Evolutionary conservation across 1,139 yeast species (phyloP), one percentile per base, ranked within the genome.

Genomic region (Debaryomycetaceae sp.): DNA sequence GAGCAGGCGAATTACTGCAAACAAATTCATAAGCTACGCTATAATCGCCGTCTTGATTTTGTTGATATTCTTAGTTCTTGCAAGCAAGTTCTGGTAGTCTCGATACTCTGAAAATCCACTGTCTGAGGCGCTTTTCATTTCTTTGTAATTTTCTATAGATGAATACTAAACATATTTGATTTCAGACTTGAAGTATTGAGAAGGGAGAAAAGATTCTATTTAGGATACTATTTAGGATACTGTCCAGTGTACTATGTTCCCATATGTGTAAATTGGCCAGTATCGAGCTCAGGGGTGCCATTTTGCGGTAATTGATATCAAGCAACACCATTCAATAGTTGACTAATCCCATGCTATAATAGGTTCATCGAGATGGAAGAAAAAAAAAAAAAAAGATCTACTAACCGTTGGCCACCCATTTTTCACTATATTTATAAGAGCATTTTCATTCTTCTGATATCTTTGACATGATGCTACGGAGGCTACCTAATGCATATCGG

Each of bases 1-100:
- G 98, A 85, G 96, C 24, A 76, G 98, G 62, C 70, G 98, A 55
- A 75, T 92, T 73, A 91, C 95, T n/a, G 95, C 98, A 4, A 94
- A 94, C 64, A 85, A 89, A 62, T 75, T 91, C 52, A 87, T 94
- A 46, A 89, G 96, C 43, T 88, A 89, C 54, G 96, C 95, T n/a
- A 92, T 94, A 43, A 92, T 94, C 44, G 96, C 87, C 2, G 91
- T 92, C 13, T 75, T 94, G 55, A 81, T 92, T 5, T 59, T 92
- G 42, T 74, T 94, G 53, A 94, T 94, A 42, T 70, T 92, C 47
- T 73, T 94, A 49, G 97, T 91, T 17, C 72, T 92, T 47, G 89
- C 87, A 41, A 83, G 92, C 58, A 92, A 92, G 63, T 88, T 92
- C 60, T 78, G 83, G 78, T 85, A 49, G 34, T 13, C 16, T 28